Conservation (phyloP, 2,329 filamentous ascomycete species). For the Fusarium sacchari region DNA sequence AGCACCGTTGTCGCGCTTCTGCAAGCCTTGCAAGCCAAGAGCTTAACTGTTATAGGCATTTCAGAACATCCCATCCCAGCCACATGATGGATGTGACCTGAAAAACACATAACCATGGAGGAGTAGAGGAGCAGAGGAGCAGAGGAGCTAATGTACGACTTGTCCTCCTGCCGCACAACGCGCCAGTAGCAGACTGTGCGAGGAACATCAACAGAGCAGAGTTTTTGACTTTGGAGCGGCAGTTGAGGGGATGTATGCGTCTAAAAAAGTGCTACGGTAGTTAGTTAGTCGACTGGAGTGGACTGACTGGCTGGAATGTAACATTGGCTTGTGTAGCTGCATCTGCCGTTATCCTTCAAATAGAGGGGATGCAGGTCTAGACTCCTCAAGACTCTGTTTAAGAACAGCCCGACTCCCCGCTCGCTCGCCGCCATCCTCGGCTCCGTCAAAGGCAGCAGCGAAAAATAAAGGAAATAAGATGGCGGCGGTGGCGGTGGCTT, state of each 20-base stretch:
- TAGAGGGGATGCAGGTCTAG: constrained; percentile 9
- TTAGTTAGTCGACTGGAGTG: neutral
- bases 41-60: constrained; percentile 1
- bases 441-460: neutral
- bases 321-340: neutral
- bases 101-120: neutral
- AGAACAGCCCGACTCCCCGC: neutral
- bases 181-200: neutral
- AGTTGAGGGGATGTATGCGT: constrained; percentile 9
- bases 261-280: constrained; percentile 20
- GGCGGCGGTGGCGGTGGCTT: constrained; percentile 30
- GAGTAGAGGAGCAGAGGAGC: no score
- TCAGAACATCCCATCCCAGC: neutral
- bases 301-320: constrained; percentile 3
- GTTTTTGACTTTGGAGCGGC: constrained; percentile 5
- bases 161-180: constrained; percentile 5
- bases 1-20: constrained; percentile 20
- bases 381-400: constrained; percentile 8
- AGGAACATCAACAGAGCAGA: neutral
- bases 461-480: neutral
- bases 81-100: neutral
- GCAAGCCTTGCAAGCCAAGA: constrained; percentile 17
- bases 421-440: neutral
- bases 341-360: constrained; percentile 31
- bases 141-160: constrained; percentile 4